Base-by-base conservation (phyloP, 768 basidiomycete species). In the Lactifluus pinguis region DNA sequence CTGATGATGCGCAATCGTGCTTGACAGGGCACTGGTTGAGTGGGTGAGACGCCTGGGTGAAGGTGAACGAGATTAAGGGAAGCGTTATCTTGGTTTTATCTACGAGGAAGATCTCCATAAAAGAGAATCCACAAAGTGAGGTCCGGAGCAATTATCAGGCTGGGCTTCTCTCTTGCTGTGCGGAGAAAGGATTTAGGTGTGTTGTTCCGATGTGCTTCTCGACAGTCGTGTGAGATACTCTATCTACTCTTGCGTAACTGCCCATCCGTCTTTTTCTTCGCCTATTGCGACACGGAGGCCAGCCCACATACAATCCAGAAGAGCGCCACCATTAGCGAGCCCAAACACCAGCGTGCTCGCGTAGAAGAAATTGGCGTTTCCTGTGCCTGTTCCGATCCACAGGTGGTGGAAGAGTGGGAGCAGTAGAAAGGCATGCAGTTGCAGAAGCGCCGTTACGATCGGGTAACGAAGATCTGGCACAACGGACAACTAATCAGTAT, bases 311-410 rank as follows among this genome's bases (percentile, higher is more conserved):
- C 83, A 83, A 69, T 97, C 95, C 2, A 92, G 76, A 13, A 94
- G 68, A 17, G 87, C 87, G n/a, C 88, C 81, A 0, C 92, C 93
- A 65, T 90, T 87, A 3, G 86, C 88, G 65, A 93, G 80, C 0
- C 92, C 94, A 72, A 94, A 93, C 15, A 99, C 95, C 62, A 98
- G 77, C 2, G 94, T 98, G 4, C 88, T 86, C 0, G 97, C 97
- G 68, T 98, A 99, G 75, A 91, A 98, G 74, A 99, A 99, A 72
- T 98, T 98, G 49, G 95, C 94, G 68, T 99, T 98, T 2, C 93
- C 97, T 6, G 92, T 90, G 1, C 93, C 94, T 59, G 92, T 87
- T 9, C 77, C 78, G 6, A 98, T 80, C 95, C 97, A 99, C 2
- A 98, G 76, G 61, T 90, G 82, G 68, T 95, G 85, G 72, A 98